Evolutionary conservation across 352 stramenopile species (phyloP), one percentile per base, ranked within the genome.

Genomic region (Phytophthora hibernalis): DNA sequence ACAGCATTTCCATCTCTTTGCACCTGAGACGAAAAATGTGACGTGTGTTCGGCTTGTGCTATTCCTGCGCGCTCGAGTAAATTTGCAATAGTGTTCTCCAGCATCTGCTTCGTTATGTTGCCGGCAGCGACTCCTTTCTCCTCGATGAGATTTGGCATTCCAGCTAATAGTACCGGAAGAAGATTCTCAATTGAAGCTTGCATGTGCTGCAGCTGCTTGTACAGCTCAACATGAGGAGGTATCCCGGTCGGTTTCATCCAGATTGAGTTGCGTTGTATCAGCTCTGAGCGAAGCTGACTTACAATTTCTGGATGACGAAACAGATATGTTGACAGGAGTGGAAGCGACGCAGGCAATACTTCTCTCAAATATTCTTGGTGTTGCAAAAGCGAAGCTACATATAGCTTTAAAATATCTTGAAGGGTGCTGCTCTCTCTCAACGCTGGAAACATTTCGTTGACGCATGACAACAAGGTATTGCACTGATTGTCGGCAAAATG

Each of bases 131-230:
- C 37, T 1, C 56, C 35, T 49, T 65, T 57, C 3, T 52, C 12
- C 20, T 65, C 45, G 11, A 63, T 52, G 7, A 40, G 16, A 18
- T 37, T 43, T 20, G 22, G 21, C 44, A 57, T 54, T 9, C 45
- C 35, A 3, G 55, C 55, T 5, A 64, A 47, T 5, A 64, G 43
- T 7, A 56, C 45, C 15, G 44, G 55, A 11, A 45, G 55, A 11
- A 64, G 16, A n/a, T 64, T 49, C 18, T 65, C 21, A 33, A 65
- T 65, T 0, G 56, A 65, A 37, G 15, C 9, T 56, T 65, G 56
- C 24, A 33, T 16, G 5, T 26, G 13, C 6, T 42, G 38, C 3
- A 64, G 30, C 21, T 60, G 47, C n/a, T n/a, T n/a, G n/a, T n/a
- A n/a, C n/a, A n/a, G n/a, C n/a, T n/a, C n/a, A n/a, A n/a, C n/a